Conservation (phyloP, 345 rosid genomes). For the Citrus maxima region DNA sequence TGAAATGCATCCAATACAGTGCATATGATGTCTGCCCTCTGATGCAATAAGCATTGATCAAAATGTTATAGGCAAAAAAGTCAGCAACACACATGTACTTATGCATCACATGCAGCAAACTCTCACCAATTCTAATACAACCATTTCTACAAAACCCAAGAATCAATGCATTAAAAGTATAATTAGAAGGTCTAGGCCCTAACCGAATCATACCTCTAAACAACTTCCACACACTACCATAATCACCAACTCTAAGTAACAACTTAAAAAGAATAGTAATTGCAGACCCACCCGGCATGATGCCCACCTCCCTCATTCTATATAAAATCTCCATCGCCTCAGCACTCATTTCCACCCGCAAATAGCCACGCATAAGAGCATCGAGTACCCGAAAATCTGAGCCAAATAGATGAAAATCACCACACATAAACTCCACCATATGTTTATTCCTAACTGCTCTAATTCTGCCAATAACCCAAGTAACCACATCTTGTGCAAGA, state of each 20-base stretch:
- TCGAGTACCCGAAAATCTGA: slow-evolving; percentile 67
- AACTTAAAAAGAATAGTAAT: slow-evolving; percentile 46
- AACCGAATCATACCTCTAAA: slow-evolving; percentile 49
- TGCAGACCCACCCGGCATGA: slow-evolving; percentile 56
- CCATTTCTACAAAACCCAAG: slow-evolving; percentile 63
- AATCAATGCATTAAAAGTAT: slow-evolving; percentile 46
- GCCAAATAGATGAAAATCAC: slow-evolving; percentile 39
- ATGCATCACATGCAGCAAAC: slow-evolving; percentile 52
- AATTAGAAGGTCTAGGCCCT: slow-evolving; percentile 55
- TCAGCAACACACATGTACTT: slow-evolving; percentile 56
- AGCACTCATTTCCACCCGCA: slow-evolving; percentile 38
- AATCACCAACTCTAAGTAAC: slow-evolving; percentile 59
- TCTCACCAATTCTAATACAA: slow-evolving; percentile 41
- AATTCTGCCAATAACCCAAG: slow-evolving; percentile 51
- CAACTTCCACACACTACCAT: slow-evolving; percentile 60
- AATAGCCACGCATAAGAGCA: slow-evolving; percentile 57
- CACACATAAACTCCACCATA: slow-evolving; percentile 64
- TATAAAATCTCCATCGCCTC: slow-evolving; percentile 44
- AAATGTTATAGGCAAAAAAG: slow-evolving; percentile 52
- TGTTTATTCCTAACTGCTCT: slow-evolving; percentile 42
- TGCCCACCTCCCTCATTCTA: slow-evolving; percentile 50
- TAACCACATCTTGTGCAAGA: slow-evolving; percentile 65
- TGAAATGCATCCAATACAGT: slow-evolving; percentile 40
- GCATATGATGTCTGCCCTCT: slow-evolving; percentile 43
- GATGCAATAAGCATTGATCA: slow-evolving; percentile 54